Percentiles rank a stretch among this genome's conserved stretches.
These are phyloP conservation scores for Aspergillus diversus DNA, from an alignment of 495 filamentous ascomycete genomes.

Conservation along the genomic window DNA sequence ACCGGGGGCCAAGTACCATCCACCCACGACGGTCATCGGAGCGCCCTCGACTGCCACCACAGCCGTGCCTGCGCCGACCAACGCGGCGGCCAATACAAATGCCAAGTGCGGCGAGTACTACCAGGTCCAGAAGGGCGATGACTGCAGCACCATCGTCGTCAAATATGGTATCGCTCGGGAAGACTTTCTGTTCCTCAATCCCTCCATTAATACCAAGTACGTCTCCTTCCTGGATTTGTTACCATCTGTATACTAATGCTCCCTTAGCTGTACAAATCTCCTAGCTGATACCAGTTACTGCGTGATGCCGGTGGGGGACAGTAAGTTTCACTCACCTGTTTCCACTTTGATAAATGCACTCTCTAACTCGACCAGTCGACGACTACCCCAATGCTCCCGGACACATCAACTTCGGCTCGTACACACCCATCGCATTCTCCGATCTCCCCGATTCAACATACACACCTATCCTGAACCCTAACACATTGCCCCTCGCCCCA, in stretches of 20 bases:
- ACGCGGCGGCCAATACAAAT: neutral
- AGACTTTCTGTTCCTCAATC: conserved; percentile 12
- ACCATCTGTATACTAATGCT: no score
- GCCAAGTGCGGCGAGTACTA: conserved; percentile 8
- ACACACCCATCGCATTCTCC: neutral
- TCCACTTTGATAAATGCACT: no score
- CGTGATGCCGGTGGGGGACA: conserved; percentile 8
- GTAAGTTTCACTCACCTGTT: no score
- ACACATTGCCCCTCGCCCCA: neutral
- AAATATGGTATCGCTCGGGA: neutral
- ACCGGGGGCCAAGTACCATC: conserved; percentile 5
- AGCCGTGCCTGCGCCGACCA: conserved; percentile 6
- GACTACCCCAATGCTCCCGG: conserved; percentile 22
- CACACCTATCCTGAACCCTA: neutral
- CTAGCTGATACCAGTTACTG: conserved; percentile 3
- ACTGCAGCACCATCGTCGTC: conserved; percentile 1
- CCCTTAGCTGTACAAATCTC: conserved; percentile 7
- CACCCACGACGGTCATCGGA: neutral
- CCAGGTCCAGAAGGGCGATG: neutral
- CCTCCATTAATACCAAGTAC: conserved; percentile 6
- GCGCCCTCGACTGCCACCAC: neutral
- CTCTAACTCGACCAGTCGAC: neutral
- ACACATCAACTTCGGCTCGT: neutral
- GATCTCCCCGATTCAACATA: neutral
- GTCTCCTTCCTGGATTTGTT: no score